Conservation (phyloP, 805 yeast genomes). For the Barnettozyma sp. region DNA sequence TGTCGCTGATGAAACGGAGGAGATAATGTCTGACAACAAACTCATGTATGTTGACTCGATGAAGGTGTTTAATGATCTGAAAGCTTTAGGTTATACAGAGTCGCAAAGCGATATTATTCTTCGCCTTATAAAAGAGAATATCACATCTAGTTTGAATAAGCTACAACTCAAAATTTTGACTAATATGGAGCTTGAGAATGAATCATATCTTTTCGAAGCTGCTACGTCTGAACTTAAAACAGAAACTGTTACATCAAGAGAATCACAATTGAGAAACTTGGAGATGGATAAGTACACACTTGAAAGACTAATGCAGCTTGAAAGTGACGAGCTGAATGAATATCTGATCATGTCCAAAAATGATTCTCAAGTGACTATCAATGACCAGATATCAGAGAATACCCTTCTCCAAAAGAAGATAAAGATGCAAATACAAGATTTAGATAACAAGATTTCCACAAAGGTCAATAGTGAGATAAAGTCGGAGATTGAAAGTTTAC, state of each 20-base stretch:
- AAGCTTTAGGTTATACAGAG: constrained; percentile 50
- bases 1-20: constrained; percentile 2
- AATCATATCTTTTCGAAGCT: constrained; percentile 81
- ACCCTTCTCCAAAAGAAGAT: constrained; percentile 65
- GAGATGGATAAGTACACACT: constrained; percentile 60
- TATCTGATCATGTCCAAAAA: constrained; percentile 52
- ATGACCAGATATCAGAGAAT: constrained; percentile 82
- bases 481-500: constrained; percentile 77
- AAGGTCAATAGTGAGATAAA: constrained; percentile 75
- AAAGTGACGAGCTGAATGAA: constrained; percentile 72
- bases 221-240: constrained; percentile 82
- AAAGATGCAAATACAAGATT: constrained; percentile 67
- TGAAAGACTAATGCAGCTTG: constrained; percentile 63
- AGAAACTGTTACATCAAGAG: constrained; percentile 69
- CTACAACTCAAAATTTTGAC: constrained; percentile 31
- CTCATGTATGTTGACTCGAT: constrained; percentile 49
- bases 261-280: constrained; percentile 57
- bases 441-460: constrained; percentile 77
- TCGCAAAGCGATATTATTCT: constrained; percentile 57
- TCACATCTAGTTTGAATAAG: constrained; percentile 27
- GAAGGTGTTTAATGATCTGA: constrained; percentile 46
- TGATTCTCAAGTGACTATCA: constrained; percentile 75
- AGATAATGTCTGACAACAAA: not conserved
- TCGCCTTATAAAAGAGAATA: constrained; percentile 32
- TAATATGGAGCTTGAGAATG: constrained; percentile 74